Evolutionary conservation across 106 monocot species (phyloP), one percentile per base, ranked within the genome.

Genomic region (Hemerocallis citrina): DNA sequence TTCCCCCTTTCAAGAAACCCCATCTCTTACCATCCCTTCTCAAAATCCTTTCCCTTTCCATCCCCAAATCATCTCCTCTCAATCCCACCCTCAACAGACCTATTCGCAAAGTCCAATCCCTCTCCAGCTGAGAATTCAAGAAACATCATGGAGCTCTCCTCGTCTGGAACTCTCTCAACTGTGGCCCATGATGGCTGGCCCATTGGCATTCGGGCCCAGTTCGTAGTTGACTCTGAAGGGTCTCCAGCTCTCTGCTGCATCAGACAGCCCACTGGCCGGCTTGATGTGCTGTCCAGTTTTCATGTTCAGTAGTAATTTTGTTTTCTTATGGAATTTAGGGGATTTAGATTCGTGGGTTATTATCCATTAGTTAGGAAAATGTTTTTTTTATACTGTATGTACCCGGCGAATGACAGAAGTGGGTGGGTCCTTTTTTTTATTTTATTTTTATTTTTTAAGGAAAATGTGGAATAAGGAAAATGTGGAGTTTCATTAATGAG

Each of bases 41-140:
- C n/a, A n/a, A n/a, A n/a, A n/a, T n/a, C n/a, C n/a, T n/a, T n/a
- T 44, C 43, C 17, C 43, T 2, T 19, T 59, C 39, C 13, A 39
- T 25, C 59, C 59, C 59, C 11, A 62, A 60, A 65, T 81, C 75
- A 50, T 49, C 78, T 23, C 60, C 50, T 72, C 6, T 25, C 73
- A 14, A 69, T 63, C 54, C 61, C 75, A 36, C 28, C 63, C 6
- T 59, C 62, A 0, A 32, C 57, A n/a, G n/a, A n/a, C n/a, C n/a
- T n/a, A n/a, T n/a, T n/a, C n/a, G n/a, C n/a, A n/a, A n/a, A n/a
- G n/a, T 17, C 55, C 5, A 67, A 72, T 43, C 80, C 80, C 4
- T 88, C 96, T 9, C 71, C 87, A 7, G 96, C 96, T 4, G 96
- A 96, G 81, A 70, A 87, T 34, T 81, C 74, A 4, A 65, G 96